Evolutionary conservation across 78 protist genomes (phyloP).

Genomic region (Trichosphaerium sp.): DNA sequence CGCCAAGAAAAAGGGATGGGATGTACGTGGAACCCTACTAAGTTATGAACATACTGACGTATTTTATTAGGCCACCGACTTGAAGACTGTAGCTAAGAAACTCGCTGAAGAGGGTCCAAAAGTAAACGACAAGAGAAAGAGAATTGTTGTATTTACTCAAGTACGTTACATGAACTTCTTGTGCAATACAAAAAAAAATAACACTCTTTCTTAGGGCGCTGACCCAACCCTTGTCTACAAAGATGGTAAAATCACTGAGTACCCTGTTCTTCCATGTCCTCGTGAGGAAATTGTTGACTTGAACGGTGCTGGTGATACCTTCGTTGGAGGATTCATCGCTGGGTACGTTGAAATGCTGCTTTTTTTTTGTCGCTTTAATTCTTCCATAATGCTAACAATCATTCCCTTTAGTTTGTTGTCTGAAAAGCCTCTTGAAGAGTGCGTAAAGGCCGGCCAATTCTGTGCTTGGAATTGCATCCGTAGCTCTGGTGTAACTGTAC

Average conservation of each 20-base stretch:
- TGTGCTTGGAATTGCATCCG: conserved; percentile 70
- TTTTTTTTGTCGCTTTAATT: too few species aligned
- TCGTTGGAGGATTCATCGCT: conserved; percentile 95
- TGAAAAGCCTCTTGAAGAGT: conserved; percentile 39
- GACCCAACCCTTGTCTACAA: not conserved
- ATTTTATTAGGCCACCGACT: conserved; percentile 5
- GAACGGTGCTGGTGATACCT: conserved; percentile 97
- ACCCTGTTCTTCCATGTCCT: conserved; percentile 29
- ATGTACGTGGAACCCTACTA: conserved; percentile 2
- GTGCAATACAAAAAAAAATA: conserved; percentile 17
- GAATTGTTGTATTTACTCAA: conserved; percentile 90
- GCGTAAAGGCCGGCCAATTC: conserved; percentile 74
- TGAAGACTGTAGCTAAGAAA: conserved; percentile 57
- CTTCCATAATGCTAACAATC: too few species aligned
- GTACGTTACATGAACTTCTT: conserved; percentile 76
- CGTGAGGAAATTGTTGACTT: conserved; percentile 81
- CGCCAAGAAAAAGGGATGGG: conserved; percentile 45
- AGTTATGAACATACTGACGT: not conserved
- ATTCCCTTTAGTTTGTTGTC: too few species aligned
- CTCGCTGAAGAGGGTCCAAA: conserved; percentile 43
- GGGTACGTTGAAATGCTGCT: conserved; percentile 7
- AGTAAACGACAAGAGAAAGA: conserved; percentile 38
- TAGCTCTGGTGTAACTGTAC: conserved; percentile 73
- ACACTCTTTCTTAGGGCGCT: too few species aligned
- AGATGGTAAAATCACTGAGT: conserved; percentile 7